Conservation (phyloP, 2,329 filamentous ascomycete genomes). For the Sarocladium oryzae region DNA sequence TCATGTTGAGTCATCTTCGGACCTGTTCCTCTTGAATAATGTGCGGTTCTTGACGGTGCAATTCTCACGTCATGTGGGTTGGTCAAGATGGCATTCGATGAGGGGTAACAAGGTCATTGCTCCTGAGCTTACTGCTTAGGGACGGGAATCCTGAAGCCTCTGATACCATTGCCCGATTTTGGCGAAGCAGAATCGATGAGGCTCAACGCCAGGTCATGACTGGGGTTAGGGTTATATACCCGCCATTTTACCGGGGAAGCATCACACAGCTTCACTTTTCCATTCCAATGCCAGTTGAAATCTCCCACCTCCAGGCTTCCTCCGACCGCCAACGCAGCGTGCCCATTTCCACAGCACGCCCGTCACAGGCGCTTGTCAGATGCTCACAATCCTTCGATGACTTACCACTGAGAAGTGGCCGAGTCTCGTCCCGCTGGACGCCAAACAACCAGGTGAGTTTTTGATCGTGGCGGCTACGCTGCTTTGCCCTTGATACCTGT, state of each 20-base stretch:
- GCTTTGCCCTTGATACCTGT: background rate
- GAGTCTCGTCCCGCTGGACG: background rate
- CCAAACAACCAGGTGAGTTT: background rate
- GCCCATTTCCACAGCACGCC: background rate
- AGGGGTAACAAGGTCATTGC: too few species aligned
- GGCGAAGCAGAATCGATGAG: too few species aligned
- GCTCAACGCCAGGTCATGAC: too few species aligned
- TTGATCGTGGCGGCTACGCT: background rate
- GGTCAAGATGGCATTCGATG: too few species aligned
- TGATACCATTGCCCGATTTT: too few species aligned
- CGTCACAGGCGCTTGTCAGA: background rate
- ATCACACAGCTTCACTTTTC: constrained; percentile 1
- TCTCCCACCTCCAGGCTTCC: background rate
- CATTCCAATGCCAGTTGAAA: background rate
- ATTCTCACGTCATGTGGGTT: background rate
- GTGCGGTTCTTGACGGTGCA: background rate
- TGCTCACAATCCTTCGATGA: background rate
- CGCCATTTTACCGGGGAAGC: background rate
- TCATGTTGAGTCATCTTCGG: background rate
- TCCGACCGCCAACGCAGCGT: background rate
- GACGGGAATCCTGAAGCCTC: too few species aligned
- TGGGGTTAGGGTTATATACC: background rate
- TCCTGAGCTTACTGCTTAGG: too few species aligned
- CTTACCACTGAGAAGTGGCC: constrained; percentile 2
- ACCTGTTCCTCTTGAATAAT: background rate